Percentiles rank a stretch among this genome's conserved stretches.
These are phyloP conservation scores for Pterocarpus macrocarpus DNA, from an alignment of 306 rosid species.

Conservation along the genomic window DNA sequence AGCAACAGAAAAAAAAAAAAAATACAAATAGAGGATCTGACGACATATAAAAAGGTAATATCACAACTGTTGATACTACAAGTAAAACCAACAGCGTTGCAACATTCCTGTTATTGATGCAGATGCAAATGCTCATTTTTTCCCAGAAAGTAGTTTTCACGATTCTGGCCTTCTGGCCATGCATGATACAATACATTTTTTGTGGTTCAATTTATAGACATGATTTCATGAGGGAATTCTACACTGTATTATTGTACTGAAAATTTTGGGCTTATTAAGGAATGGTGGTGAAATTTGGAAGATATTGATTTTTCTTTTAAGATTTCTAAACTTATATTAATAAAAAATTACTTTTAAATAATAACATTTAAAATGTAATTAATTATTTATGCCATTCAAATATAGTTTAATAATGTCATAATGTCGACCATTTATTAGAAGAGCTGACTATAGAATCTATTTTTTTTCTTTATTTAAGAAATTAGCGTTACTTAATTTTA, in stretches of 20 bases:
- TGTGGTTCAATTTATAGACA: neutral
- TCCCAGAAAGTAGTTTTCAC: neutral
- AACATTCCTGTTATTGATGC: neutral
- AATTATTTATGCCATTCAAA: neutral
- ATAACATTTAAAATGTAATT: neutral
- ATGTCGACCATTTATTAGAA: neutral
- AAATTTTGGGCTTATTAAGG: neutral
- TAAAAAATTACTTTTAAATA: neutral
- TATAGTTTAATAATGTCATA: neutral
- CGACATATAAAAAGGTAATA: slow-evolving; percentile 9
- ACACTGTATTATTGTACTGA: neutral
- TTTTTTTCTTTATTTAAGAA: neutral
- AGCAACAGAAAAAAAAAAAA: neutral
- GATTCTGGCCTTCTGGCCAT: neutral
- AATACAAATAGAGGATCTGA: neutral
- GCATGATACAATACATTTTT: neutral
- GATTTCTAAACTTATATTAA: neutral
- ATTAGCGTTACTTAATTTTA: neutral
- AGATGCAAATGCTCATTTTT: slow-evolving; percentile 18
- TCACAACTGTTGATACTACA: neutral
- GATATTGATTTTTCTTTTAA: neutral
- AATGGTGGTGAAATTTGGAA: neutral
- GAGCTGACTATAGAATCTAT: neutral
- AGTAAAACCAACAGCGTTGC: slow-evolving; percentile 2
- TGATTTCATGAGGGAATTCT: neutral